These are phyloP conservation scores for Pochonia chlamydosporia DNA, from an alignment of 2,329 filamentous ascomycete species.

Conservation along the genomic window DNA sequence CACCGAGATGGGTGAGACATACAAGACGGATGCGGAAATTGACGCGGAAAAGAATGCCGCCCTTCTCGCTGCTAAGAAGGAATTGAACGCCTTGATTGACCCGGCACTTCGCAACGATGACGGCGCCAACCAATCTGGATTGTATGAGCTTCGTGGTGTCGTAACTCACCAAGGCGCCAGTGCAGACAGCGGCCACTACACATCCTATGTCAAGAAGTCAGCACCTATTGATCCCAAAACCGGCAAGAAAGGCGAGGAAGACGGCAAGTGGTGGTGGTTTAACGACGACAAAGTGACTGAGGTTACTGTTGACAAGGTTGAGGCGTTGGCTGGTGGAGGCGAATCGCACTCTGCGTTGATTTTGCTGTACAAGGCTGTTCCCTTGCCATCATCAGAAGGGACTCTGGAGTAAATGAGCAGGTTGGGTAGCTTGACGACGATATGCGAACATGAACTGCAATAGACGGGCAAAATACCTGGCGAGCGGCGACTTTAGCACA, in stretches of 20 bases:
- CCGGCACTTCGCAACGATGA: conserved; percentile 69
- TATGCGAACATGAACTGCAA: background rate
- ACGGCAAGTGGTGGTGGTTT: conserved; percentile 99
- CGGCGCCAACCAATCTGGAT: conserved; percentile 84
- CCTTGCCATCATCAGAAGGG: conserved; percentile 55
- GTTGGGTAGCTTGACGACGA: background rate
- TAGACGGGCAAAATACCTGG: too few relatives aligned
- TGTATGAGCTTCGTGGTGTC: conserved; percentile 91
- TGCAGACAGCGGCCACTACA: conserved; percentile 97
- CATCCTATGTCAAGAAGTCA: conserved; percentile 93
- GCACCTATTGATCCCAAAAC: conserved; percentile 65
- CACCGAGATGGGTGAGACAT: conserved; percentile 68
- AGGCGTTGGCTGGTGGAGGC: conserved; percentile 81
- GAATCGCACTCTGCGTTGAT: conserved; percentile 81
- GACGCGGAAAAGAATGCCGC: conserved; percentile 77
- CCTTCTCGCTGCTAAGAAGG: conserved; percentile 77
- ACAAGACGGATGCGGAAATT: conserved; percentile 90
- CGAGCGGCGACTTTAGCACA: too few relatives aligned
- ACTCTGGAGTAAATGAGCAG: conserved; percentile 17
- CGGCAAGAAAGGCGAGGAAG: conserved; percentile 72
- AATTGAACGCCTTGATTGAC: conserved; percentile 73
- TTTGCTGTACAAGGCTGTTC: conserved; percentile 69
- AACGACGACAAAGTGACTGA: conserved; percentile 97
- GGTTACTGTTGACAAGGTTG: conserved; percentile 86
- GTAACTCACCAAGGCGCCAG: conserved; percentile 96